Evolutionary conservation across 75 land plant species (phyloP), one percentile per base, ranked within the genome.

Genomic region (Isoetes taiwanensis): DNA sequence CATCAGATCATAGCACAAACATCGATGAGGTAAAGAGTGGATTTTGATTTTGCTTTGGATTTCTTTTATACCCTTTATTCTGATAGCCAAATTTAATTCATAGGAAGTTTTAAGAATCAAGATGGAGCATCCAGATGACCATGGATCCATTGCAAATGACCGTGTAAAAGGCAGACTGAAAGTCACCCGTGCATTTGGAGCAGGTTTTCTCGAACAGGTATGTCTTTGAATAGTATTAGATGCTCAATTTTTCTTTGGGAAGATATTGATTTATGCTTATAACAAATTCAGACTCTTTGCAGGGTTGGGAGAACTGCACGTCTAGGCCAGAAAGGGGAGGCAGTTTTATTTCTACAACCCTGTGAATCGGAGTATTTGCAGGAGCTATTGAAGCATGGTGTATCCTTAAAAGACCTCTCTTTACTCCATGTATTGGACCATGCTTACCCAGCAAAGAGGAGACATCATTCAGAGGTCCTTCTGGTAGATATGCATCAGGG

Each of bases 281-380:
- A 10, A 37, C 14, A 10, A 10, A 37, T 14, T 10, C 12, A 37
- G 14, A 37, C 23, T 4, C 6, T 46, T 16, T 41, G 28, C 69
- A 90, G 97, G 72, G 97, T 91, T 61, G 97, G 97, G 64, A 86
- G 97, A 72, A 91, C 97, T 55, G 97, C 97, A 52, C 74, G 97
- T 37, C 61, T 91, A 59, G 97, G 94, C 28, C 68, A 80, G 61
- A 80, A 84, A 58, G 97, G 97, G 12, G 94, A 91, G 42, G 83
- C 97, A 2, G 37, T 86, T 37, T 56, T 91, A 28, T 91, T 91
- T 54, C 64, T 91, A 54, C 97, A 86, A 55, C 83, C 94, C 28
- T 43, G 82, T 63, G 97, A 91, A 70, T 60, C 52, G 14, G 94
- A 91, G 50, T 91, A 91, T 62, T 65, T 91, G 61, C 38, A 76